Conservation (phyloP, 1,284 basidiomycete genomes). For the Melampsora occidentalis region DNA sequence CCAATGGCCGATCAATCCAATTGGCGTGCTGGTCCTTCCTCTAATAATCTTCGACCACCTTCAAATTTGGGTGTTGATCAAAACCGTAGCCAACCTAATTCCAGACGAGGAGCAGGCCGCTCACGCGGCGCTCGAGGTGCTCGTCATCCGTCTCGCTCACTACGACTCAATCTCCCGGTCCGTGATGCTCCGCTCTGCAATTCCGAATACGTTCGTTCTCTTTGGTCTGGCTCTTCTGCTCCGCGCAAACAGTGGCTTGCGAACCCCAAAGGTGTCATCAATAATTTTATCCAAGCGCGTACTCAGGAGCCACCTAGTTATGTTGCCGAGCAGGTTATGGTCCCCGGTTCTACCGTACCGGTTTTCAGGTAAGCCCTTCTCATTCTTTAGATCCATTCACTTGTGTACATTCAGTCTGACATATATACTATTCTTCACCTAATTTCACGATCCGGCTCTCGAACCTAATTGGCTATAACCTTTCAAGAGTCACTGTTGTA, state of each 20-base stretch:
- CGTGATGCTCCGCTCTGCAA: conserved; percentile 23
- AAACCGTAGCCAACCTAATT: background rate
- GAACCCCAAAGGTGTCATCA: conserved; percentile 42
- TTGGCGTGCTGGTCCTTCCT: background rate
- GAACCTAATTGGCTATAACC: background rate
- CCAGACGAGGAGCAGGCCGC: background rate
- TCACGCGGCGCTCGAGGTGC: background rate
- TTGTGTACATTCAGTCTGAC: background rate
- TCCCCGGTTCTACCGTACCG: conserved; percentile 10
- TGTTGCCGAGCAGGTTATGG: conserved; percentile 21
- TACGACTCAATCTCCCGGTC: conserved; percentile 21
- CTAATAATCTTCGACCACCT: background rate
- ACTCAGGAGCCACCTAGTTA: conserved; percentile 31
- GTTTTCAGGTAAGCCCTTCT: conserved; percentile 22
- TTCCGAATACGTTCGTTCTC: background rate
- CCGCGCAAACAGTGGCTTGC: conserved; percentile 34
- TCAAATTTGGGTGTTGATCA: background rate
- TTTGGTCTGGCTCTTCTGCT: conserved; percentile 17
- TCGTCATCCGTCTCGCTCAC: background rate
- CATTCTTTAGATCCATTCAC: conserved; percentile 7
- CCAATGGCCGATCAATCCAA: conserved; percentile 1
- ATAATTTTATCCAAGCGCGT: conserved; percentile 28
- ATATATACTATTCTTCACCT: background rate
- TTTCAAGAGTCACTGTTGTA: conserved; percentile 20
- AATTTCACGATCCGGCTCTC: background rate